phyloP scores from a whole-genome alignment of 2,329 filamentous ascomycete species.

The Fusarium mundagurra region DNA sequence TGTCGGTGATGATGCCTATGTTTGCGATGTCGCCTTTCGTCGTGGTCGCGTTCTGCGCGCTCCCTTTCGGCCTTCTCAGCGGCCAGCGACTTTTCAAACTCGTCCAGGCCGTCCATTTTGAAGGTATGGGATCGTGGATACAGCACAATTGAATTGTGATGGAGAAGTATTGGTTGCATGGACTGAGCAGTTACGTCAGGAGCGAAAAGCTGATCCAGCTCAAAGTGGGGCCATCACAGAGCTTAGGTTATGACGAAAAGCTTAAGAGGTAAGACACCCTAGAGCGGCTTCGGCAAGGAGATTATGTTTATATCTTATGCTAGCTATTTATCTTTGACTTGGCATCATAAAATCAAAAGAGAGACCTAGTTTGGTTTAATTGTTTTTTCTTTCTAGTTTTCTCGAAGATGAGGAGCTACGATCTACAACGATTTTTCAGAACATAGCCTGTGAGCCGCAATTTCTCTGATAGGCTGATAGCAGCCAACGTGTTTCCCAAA shows the following conservation, averaged over 20 bases:
- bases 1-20: constrained; percentile 60
- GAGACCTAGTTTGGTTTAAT: no score
- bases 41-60: constrained; percentile 54
- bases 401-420: no score
- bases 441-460: no score
- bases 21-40: constrained; percentile 55
- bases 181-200: constrained; percentile 25
- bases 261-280: not conserved
- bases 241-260: not conserved
- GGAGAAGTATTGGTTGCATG: not conserved
- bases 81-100: constrained; percentile 82
- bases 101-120: constrained; percentile 66
- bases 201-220: constrained; percentile 14
- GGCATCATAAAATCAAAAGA: not conserved
- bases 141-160: not conserved
- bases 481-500: no score
- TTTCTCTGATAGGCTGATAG: no score
- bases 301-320: accelerated
- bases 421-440: no score
- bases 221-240: constrained; percentile 10
- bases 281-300: not conserved
- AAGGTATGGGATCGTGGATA: accelerated
- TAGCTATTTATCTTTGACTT: accelerated
- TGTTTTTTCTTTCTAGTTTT: no score
- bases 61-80: constrained; percentile 68